Conservation (phyloP, 2,329 filamentous ascomycete species). For the Cordyceps tenuipes region DNA sequence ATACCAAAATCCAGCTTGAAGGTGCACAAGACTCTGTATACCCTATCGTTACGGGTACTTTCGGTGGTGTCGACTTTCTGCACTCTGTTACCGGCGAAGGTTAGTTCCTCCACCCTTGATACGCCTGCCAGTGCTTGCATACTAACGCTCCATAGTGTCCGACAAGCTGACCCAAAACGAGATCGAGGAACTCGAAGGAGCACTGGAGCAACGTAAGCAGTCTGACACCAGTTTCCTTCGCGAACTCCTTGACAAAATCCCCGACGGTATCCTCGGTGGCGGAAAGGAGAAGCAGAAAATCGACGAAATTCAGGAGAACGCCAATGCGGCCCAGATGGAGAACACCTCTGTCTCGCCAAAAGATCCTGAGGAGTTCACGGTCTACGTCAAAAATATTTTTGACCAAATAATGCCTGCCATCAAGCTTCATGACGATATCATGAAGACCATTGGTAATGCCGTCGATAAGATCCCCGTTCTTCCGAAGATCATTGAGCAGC, state of each 20-base stretch:
- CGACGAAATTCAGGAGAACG: conserved; percentile 70
- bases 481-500: conserved; percentile 74
- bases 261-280: conserved; percentile 68
- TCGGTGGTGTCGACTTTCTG: conserved; percentile 89
- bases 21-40: conserved; percentile 62
- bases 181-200: conserved; percentile 79
- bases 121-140: background rate
- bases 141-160: conserved; percentile 45
- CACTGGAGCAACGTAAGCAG: conserved; percentile 56
- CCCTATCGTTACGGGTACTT: conserved; percentile 82
- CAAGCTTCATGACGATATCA: conserved; percentile 81
- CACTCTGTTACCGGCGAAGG: conserved; percentile 71
- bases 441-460: conserved; percentile 68
- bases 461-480: conserved; percentile 81
- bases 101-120: conserved; percentile 20
- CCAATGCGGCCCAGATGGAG: conserved; percentile 65
- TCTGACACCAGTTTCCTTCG: conserved; percentile 67
- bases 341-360: conserved; percentile 66
- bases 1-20: conserved; percentile 60
- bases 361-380: conserved; percentile 75
- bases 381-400: conserved; percentile 65
- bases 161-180: conserved; percentile 91
- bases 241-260: conserved; percentile 73
- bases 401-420: conserved; percentile 81
- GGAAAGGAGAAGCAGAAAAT: conserved; percentile 67